Evolutionary conservation across 768 basidiomycete species (phyloP), one percentile per base, ranked within the genome.

Genomic region (Hericium coralloides): DNA sequence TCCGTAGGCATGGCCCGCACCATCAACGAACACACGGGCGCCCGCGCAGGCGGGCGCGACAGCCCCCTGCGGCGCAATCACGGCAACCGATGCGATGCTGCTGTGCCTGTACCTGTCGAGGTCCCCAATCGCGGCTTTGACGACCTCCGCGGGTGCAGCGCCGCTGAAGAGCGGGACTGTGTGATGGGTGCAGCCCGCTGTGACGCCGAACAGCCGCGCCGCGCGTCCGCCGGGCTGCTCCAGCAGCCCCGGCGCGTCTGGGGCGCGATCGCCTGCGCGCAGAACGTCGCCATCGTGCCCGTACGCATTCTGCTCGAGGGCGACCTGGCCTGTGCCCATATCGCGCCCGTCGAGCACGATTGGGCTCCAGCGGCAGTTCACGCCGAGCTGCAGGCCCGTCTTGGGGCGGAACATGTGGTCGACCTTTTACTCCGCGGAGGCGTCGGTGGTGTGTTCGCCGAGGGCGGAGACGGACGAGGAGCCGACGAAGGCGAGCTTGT

Each of bases 351-450:
- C 80, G 14, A 77, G 22, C 1, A 81, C 69, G 20, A 80, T 70
- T 0, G 74, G 59, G 62, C 80, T 81, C 66, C 74, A 73, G 8
- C 82, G 72, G 61, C 77, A 82, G 64, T 82, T 82, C 41, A 82
- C 70, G 5, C 78, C 79, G 36, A 81, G 73, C 65, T 78, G 76
- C 20, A 65, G 59, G 4, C 78, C 56, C 2, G 64, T 52, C 23
- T 53, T 62, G 56, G 60, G 53, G 26, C 55, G 49, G 39, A 41
- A 38, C 38, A 25, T 39, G 47, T n/a, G 52, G 12, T 57, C 53
- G 20, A 17, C 43, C 22, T 14, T 26, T 12, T 38, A 7, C 14
- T 20, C 56, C 26, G 57, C 59, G 48, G 57, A 41, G 17, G 52
- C 48, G 12, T 38, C 36, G 6, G 41, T 15, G 8, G 7, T 6